These are phyloP conservation scores for Plantago major DNA, from an alignment of 257 asterid genomes.

Conservation along the genomic window DNA sequence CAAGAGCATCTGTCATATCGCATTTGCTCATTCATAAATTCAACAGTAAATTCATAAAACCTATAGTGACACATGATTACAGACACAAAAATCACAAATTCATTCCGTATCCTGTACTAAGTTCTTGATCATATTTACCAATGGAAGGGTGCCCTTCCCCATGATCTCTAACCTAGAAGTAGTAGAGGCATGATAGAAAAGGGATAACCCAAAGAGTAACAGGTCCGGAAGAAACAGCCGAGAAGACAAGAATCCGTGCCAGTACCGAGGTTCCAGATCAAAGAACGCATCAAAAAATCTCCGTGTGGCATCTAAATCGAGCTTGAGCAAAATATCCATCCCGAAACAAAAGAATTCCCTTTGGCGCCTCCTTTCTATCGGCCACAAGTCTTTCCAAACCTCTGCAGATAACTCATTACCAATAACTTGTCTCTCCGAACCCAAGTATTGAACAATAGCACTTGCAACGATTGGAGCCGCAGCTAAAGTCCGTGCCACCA, in stretches of 20 bases:
- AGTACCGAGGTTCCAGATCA: constrained; percentile 83
- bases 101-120: constrained; percentile 62
- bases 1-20: not conserved
- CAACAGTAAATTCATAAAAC: constrained; percentile 2
- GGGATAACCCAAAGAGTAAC: constrained; percentile 66
- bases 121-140: constrained; percentile 72
- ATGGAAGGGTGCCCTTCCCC: constrained; percentile 83
- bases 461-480: constrained; percentile 90
- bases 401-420: constrained; percentile 59
- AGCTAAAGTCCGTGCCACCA: constrained; percentile 98
- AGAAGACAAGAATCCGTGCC: constrained; percentile 98
- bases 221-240: constrained; percentile 88
- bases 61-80: constrained; percentile 1
- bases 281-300: constrained; percentile 89
- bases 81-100: constrained; percentile 14
- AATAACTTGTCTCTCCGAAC: constrained; percentile 33
- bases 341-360: constrained; percentile 96
- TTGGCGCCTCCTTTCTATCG: constrained; percentile 90
- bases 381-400: constrained; percentile 98
- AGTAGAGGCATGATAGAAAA: constrained; percentile 69
- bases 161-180: constrained; percentile 83
- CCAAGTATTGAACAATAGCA: constrained; percentile 69
- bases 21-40: not conserved
- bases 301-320: constrained; percentile 75
- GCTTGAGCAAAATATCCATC: constrained; percentile 88